Base-by-base conservation (phyloP, 306 rosid species). In the Cicer chorassanicum region DNA sequence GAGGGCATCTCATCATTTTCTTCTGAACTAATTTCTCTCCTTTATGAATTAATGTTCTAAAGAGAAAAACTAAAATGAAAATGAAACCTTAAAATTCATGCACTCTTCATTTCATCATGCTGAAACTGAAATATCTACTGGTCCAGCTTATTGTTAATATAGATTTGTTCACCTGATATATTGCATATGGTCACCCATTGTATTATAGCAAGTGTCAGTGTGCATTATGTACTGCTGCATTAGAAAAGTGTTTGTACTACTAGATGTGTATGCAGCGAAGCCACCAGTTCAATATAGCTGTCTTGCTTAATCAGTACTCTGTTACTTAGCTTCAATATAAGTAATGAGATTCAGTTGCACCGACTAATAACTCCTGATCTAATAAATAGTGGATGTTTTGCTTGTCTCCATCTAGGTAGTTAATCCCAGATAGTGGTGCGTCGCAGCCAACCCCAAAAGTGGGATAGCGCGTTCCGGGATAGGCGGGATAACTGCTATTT, bases 161-260 rank as follows among this genome's bases (percentile, higher is more conserved):
- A 29, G 44, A 43, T 53, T 60, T 57, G 53, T 60, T 24, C 72
- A 51, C 14, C 41, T 8, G 44, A 67, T 38, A 19, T n/a, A 41
- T 48, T 48, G 70, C 48, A 73, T 54, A 59, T 75, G 72, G 40
- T 54, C 55, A 44, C 64, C 44, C 62, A 39, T 62, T 36, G 41
- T 8, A 54, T 16, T 16, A 53, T 16, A 53, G 60, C 6, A 53
- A 53, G 1, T 53, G 16, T 53, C 1, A 53, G 12, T 8, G 57
- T 51, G 57, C 57, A 51, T 51, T 14, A 6, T 15, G 11, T 14
- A 18, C 60, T 15, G 60, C 60, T 16, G 34, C 34, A 54, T 9
- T 16, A 54, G 29, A 54, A 18, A 15, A 16, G 18, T 8, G 60
- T 54, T 54, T 54, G 34, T 54, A 54, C 34, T 16, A 1, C 18